Conservation (phyloP, 176 grass and related monocot species). For the Carex myosuroides region DNA sequence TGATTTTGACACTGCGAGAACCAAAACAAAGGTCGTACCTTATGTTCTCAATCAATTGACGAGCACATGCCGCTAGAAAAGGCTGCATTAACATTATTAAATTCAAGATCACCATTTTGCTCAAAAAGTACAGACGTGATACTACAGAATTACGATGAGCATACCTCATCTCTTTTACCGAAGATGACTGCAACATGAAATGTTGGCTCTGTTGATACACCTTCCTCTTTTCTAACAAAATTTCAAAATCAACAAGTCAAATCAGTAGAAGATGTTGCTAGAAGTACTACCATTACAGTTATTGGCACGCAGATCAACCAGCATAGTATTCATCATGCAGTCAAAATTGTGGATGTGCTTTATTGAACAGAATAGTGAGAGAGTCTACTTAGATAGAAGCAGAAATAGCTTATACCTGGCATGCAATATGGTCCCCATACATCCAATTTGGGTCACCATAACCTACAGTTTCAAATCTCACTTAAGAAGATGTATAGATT, state of each 20-base stretch:
- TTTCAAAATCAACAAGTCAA: not conserved
- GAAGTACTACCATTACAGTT: not conserved
- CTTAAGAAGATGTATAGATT: constrained; percentile 7
- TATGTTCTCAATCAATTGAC: constrained; percentile 87
- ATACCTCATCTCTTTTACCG: constrained; percentile 95
- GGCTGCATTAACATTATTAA: constrained; percentile 44
- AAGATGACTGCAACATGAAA: constrained; percentile 79
- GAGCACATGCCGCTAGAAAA: constrained; percentile 63
- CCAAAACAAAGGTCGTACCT: constrained; percentile 43
- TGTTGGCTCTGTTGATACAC: constrained; percentile 78
- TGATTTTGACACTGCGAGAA: not conserved
- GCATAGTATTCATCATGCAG: not conserved
- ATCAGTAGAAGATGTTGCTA: not conserved
- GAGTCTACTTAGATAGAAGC: not conserved
- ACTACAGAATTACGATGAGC: not conserved
- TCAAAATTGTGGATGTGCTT: not conserved
- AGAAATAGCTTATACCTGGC: constrained; percentile 41
- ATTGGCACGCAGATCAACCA: not conserved
- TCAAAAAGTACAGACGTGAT: not conserved
- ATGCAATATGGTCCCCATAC: constrained; percentile 79
- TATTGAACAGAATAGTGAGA: not conserved
- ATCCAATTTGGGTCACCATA: constrained; percentile 90
- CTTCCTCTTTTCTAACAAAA: constrained; percentile 72
- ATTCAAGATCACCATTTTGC: not conserved
- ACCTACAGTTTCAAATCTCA: constrained; percentile 42